Evolutionary conservation across 1,139 yeast genomes (phyloP).

Genomic region (Taphrina wiesneri): DNA sequence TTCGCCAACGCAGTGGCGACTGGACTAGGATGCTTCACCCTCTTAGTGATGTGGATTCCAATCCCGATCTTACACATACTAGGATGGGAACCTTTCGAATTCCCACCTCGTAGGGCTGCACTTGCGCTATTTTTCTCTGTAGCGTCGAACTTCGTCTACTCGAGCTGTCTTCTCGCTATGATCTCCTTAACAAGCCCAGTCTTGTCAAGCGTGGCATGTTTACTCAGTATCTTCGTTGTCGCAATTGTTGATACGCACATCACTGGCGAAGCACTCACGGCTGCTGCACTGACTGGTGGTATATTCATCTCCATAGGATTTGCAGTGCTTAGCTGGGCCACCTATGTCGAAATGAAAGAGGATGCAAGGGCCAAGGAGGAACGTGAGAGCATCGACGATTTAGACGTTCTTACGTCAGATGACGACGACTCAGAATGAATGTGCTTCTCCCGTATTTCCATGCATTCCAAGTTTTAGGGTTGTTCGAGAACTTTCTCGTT

Average conservation of each 20-base stretch:
- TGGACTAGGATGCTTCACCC: conserved; percentile 62
- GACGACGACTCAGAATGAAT: not conserved
- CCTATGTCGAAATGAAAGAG: conserved; percentile 71
- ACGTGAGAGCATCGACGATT: conserved; percentile 7
- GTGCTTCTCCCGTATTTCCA: not conserved
- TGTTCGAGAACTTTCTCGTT: not conserved
- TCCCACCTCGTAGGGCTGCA: conserved; percentile 52
- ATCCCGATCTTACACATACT: conserved; percentile 56
- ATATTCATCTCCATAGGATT: conserved; percentile 61
- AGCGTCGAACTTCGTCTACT: conserved; percentile 64
- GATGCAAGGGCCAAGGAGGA: conserved; percentile 44
- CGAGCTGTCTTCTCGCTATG: conserved; percentile 70
- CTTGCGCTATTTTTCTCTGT: conserved; percentile 55
- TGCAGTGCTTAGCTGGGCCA: conserved; percentile 65
- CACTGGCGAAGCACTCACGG: conserved; percentile 56
- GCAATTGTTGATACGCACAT: conserved; percentile 75
- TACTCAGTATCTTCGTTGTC: conserved; percentile 74
- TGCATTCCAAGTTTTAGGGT: not conserved
- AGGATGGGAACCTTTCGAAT: conserved; percentile 61
- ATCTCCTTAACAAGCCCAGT: conserved; percentile 88
- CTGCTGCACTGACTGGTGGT: conserved; percentile 49
- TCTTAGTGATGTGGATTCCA: conserved; percentile 53
- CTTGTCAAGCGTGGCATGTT: conserved; percentile 75
- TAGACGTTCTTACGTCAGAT: not conserved
- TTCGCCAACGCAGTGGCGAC: conserved; percentile 61